A percentile compares a stretch with the other conserved stretches of the same genome.
Evolutionary conservation across 345 rosid genomes (phyloP).

Genomic region (Salix brachista): DNA sequence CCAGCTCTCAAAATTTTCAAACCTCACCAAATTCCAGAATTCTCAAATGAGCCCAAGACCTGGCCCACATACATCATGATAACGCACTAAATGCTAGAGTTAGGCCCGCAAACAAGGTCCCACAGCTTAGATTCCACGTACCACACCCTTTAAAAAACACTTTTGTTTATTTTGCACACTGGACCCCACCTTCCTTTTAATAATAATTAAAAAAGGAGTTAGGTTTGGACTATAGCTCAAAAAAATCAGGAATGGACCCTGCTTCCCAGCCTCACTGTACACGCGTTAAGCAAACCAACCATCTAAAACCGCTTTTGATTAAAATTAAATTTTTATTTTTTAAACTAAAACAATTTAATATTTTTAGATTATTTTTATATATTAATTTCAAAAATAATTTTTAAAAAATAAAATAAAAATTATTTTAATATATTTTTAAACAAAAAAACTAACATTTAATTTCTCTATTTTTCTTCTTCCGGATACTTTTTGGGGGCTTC

Average conservation of each 20-base stretch:
- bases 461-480: neutral
- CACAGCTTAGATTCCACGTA: slow-evolving; percentile 29
- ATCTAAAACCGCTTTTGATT: neutral
- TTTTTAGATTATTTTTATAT: no score
- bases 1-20: no score
- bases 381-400: no score
- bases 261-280: slow-evolving; percentile 23
- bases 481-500: neutral
- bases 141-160: slow-evolving; percentile 14
- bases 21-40: neutral
- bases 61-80: slow-evolving; percentile 23
- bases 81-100: slow-evolving; percentile 20
- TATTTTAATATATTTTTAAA: no score
- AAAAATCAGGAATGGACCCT: slow-evolving; percentile 11
- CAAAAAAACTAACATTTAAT: no score
- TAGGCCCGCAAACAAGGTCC: slow-evolving; percentile 26
- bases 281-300: slow-evolving; percentile 34
- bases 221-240: slow-evolving; percentile 26
- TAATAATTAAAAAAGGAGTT: neutral
- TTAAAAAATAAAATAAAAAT: no score
- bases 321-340: neutral
- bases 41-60: neutral
- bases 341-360: no score
- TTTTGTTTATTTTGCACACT: slow-evolving; percentile 8
- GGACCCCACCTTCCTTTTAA: neutral